Evolutionary conservation across 768 basidiomycete species (phyloP), one percentile per base, ranked within the genome.

Genomic region (Kwoniella dendrophila): DNA sequence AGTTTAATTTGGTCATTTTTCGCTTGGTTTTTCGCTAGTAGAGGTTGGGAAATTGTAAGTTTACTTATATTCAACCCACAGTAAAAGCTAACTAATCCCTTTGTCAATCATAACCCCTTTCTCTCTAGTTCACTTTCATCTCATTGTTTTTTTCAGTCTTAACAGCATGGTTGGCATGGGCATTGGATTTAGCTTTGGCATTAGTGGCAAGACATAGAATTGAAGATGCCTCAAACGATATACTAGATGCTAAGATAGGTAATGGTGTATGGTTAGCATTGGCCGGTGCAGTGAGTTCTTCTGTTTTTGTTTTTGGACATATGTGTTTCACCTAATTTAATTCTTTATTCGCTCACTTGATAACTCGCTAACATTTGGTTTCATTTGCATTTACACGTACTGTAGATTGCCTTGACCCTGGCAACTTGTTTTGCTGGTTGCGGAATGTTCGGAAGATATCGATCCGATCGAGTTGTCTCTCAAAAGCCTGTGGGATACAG

Each of bases 381-480:
- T 12, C 2, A 10, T 4, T 24, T 48, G 45, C 14, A 20, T 1
- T 16, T 32, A 5, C 10, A n/a, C 5, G 6, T 54, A 8, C n/a
- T 27, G 26, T 34, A 74, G 73, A 33, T 68, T 24, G 54, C 67
- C 4, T 55, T 75, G 5, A 59, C 68, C 5, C 29, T 72, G 43
- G 72, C 70, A 0, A 49, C 70, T 40, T 70, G 66, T 43, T 48
- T 68, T 20, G 65, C 71, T 6, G 71, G 72, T 1, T 73, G 71
- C 43, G 74, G 74, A 10, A 59, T 63, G 32, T 75, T 75, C 55
- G 74, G 74, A 11, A 56, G 69, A 53, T 75, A 73, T 63, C 16
- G 40, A n/a, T 40, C 33, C 22, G 43, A 45, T 18, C 11, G 56
- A 11, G 22, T 20, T 16, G 47, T 32, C 16, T 8, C 29, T n/a